These are phyloP conservation scores for Ulmus americana DNA, from an alignment of 331 rosid genomes.

Conservation along the genomic window DNA sequence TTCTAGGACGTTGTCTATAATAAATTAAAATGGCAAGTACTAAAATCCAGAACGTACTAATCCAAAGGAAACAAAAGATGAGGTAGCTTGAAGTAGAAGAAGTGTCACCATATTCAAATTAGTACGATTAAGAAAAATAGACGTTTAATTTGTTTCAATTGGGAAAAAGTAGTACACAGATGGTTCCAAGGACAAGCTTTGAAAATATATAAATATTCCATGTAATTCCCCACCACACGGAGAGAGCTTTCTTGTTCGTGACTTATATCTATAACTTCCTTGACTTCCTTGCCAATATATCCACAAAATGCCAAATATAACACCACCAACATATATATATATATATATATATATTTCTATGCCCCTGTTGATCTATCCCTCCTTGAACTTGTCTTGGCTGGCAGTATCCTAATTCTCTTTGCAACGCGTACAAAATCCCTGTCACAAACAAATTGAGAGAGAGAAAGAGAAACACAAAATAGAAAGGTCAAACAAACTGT, in stretches of 20 bases:
- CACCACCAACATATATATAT: background rate
- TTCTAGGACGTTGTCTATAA: too few species aligned
- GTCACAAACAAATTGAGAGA: background rate
- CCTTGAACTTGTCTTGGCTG: conserved; percentile 52
- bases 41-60: too few species aligned
- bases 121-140: background rate
- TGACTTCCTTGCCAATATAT: conserved; percentile 26
- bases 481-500: conserved; percentile 5
- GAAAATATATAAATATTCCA: background rate
- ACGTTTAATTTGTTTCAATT: background rate
- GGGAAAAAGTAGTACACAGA: background rate
- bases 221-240: background rate
- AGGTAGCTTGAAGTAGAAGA: background rate
- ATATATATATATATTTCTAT: conserved; percentile 2
- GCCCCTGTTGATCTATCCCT: conserved; percentile 34
- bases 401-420: conserved; percentile 74
- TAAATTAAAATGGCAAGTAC: too few species aligned
- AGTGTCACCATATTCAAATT: too few species aligned
- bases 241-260: background rate
- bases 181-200: conserved; percentile 2
- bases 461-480: background rate
- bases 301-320: conserved; percentile 6
- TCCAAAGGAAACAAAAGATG: background rate
- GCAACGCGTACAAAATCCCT: conserved; percentile 92
- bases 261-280: conserved; percentile 14